Conservation (phyloP, 2,329 filamentous ascomycete species). For the Thelonectria olida region DNA sequence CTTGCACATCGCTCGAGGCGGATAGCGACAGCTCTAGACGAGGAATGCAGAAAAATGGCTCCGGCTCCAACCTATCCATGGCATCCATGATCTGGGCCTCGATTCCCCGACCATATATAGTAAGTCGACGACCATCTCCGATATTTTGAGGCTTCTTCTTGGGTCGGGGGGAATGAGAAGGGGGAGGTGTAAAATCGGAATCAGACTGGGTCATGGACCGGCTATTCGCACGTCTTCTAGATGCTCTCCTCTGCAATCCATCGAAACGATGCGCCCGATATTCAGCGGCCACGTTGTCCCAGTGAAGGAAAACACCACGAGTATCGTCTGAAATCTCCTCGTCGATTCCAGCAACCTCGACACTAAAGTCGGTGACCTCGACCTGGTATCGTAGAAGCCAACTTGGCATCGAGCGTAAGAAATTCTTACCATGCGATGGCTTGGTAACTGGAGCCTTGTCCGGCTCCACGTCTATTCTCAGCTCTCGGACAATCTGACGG, state of each 20-base stretch:
- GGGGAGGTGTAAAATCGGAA: slow-evolving; percentile 61
- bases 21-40: slow-evolving; percentile 87
- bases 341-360: slow-evolving; percentile 91
- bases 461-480: slow-evolving; percentile 75
- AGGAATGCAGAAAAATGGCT: slow-evolving; percentile 87
- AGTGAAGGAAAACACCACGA: slow-evolving; percentile 83
- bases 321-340: slow-evolving; percentile 82
- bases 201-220: slow-evolving; percentile 75
- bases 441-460: slow-evolving; percentile 61
- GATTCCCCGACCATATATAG: slow-evolving; percentile 82
- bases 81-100: slow-evolving; percentile 93
- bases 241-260: slow-evolving; percentile 63
- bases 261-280: slow-evolving; percentile 86
- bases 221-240: slow-evolving; percentile 78
- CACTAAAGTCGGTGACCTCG: slow-evolving; percentile 87
- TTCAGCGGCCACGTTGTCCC: slow-evolving; percentile 88
- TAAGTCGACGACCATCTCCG: slow-evolving; percentile 82
- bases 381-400: slow-evolving; percentile 89
- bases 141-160: slow-evolving; percentile 64
- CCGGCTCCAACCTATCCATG: slow-evolving; percentile 81
- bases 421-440: slow-evolving; percentile 66
- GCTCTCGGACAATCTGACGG: slow-evolving; percentile 87
- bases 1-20: slow-evolving; percentile 85
- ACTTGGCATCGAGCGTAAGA: slow-evolving; percentile 79
- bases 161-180: slow-evolving; percentile 49